phyloP scores from a whole-genome alignment of 1,284 basidiomycete genomes.

The Rhodotorula sp. region DNA sequence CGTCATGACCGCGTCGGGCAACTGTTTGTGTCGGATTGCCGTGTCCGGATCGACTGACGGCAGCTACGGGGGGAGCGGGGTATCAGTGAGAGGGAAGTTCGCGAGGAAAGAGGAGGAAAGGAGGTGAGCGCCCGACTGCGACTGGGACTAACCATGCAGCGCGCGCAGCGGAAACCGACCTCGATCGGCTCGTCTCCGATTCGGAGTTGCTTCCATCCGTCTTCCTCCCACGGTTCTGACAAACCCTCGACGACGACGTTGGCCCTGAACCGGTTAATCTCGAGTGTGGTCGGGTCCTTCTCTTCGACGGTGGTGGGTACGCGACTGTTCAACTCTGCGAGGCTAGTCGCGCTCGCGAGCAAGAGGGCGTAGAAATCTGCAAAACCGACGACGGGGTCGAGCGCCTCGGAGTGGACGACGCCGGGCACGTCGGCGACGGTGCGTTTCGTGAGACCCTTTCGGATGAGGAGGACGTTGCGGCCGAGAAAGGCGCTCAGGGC shows the following conservation, averaged over 20 bases:
- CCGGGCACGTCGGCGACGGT: constrained; percentile 23
- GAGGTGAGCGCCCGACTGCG: not conserved
- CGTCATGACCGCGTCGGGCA: constrained; percentile 28
- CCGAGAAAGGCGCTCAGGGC: constrained; percentile 28
- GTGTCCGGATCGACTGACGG: constrained; percentile 27
- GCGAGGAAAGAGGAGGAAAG: not conserved
- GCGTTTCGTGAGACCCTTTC: constrained; percentile 22
- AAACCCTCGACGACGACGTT: constrained; percentile 23
- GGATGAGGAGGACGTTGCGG: constrained; percentile 21
- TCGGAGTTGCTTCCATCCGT: constrained; percentile 27
- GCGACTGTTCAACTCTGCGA: constrained; percentile 16
- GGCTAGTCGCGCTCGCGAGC: constrained; percentile 17
- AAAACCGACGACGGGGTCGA: constrained; percentile 22
- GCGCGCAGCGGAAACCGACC: constrained; percentile 17
- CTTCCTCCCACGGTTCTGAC: constrained; percentile 19
- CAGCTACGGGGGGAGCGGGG: not conserved
- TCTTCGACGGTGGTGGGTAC: not conserved
- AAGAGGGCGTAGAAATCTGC: constrained; percentile 27
- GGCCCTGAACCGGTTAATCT: constrained; percentile 20
- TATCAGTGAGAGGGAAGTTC: not conserved
- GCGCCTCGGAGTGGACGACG: constrained; percentile 16
- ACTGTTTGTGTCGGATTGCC: constrained; percentile 20
- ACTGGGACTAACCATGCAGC: constrained; percentile 19
- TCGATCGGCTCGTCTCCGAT: constrained; percentile 20
- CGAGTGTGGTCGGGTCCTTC: constrained; percentile 13